Conservation (phyloP, 192 early-diverging fungal genomes). For the Martensiomyces pterosporus region DNA sequence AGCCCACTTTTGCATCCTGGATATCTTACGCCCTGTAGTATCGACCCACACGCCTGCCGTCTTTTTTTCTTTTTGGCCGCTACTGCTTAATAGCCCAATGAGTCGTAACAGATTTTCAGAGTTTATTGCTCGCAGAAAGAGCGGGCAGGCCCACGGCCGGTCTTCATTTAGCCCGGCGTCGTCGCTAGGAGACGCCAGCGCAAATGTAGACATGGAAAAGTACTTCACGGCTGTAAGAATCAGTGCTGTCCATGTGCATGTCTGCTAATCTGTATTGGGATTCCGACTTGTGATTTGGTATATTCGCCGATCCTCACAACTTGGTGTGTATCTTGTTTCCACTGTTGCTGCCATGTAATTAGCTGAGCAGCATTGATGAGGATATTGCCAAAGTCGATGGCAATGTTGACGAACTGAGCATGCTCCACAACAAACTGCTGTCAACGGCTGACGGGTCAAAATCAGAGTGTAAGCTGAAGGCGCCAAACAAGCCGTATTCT, state of each 20-base stretch:
- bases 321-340: no score
- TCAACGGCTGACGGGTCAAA: constrained; percentile 40
- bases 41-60: background rate
- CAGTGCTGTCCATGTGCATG: background rate
- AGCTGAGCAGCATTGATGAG: constrained; percentile 35
- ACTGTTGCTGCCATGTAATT: background rate
- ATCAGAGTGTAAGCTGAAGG: constrained; percentile 30
- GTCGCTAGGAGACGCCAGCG: constrained; percentile 6
- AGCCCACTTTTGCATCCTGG: no score
- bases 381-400: constrained; percentile 26
- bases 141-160: background rate
- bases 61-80: background rate
- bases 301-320: no score
- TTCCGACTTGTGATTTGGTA: no score
- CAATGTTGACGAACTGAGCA: constrained; percentile 32
- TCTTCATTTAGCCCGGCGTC: no score
- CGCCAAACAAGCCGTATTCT: background rate
- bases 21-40: no score
- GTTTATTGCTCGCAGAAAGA: constrained; percentile 15
- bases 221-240: constrained; percentile 29
- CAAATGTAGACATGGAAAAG: constrained; percentile 38
- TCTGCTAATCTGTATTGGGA: no score
- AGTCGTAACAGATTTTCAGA: constrained; percentile 25
- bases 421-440: constrained; percentile 31
- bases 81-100: constrained; percentile 2